Base-by-base conservation (phyloP, 2,329 filamentous ascomycete genomes). In the Hypoxylon sp. region DNA sequence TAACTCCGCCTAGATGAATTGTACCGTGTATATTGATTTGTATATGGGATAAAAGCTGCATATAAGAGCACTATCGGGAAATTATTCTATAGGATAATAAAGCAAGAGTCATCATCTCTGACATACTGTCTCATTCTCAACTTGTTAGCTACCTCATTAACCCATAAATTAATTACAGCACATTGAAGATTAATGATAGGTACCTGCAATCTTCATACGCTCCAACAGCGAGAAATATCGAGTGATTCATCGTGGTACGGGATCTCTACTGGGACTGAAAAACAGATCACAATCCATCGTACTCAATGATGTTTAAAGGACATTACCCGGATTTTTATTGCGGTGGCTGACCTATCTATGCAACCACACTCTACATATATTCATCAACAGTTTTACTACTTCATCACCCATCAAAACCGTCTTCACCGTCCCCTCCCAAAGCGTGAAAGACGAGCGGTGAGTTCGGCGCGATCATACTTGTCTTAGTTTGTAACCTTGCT, bases 401-500 rank as follows among this genome's bases (percentile, higher is more conserved):
- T 45, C 61, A 32, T 70, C 25, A 51, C 57, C 55, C 32, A 49
- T 56, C 32, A 41, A 9, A 58, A 21, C 57, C 2, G 17, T 38
- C 19, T 51, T 14, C 50, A 30, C 30, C 17, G 48, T 46, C 6
- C 19, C 41, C 13, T 34, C 38, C 28, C 32, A 30, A 23, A 14
- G 49, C 23, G 17, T 43, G 41, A 59, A 43, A 63, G 23, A 30
- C 19, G 14, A 13, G n/a, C 30, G 28, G 43, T 19, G 5, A 60
- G 21, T 41, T 49, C 28, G 19, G 36, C 9, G 49, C 13, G 19
- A 28, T 38, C 30, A 28, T 21, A 30, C 6, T 25, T 34, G 13
- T 61, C 50, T 66, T 67, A 77, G 61, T 70, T 71, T 38, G 91
- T 93, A 34, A 88, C 90, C 80, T 90, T 90, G 82, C 91, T 93